Conservation (phyloP, 2,329 filamentous ascomycete species). For the Byssochlamys sp. region DNA sequence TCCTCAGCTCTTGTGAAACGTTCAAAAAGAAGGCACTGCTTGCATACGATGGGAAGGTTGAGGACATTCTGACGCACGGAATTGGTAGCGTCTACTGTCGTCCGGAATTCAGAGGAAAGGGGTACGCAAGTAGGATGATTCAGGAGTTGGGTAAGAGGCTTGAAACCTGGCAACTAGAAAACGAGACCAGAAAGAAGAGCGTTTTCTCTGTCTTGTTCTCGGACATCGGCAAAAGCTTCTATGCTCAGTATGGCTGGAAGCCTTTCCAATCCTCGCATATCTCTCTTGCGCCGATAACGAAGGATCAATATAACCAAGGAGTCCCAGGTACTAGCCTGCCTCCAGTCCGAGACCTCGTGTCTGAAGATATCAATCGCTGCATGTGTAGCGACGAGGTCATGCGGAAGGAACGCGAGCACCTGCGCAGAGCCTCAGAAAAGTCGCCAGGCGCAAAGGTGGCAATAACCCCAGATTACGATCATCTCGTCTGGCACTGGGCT, state of each 20-base stretch:
- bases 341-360: constrained; percentile 21
- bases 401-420: constrained; percentile 51
- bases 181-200: constrained; percentile 29
- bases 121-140: constrained; percentile 72
- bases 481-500: constrained; percentile 66
- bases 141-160: constrained; percentile 51
- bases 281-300: constrained; percentile 43
- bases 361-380: constrained; percentile 22
- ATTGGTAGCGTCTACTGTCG: constrained; percentile 73
- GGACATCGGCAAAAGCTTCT: constrained; percentile 76
- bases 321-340: constrained; percentile 17
- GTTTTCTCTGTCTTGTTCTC: constrained; percentile 75
- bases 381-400: constrained; percentile 57
- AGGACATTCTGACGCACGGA: constrained; percentile 55
- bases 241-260: constrained; percentile 67
- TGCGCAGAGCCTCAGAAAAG: constrained; percentile 42
- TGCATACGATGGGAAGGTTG: constrained; percentile 44
- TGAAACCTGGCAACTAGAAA: constrained; percentile 43
- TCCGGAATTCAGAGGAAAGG: constrained; percentile 55
- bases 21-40: constrained; percentile 33
- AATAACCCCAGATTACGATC: constrained; percentile 57
- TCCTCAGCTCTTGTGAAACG: constrained; percentile 52
- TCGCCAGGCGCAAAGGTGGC: constrained; percentile 49
- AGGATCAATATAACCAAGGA: constrained; percentile 11
- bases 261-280: constrained; percentile 65